phyloP scores from a whole-genome alignment of 305 asterid species.

The Fraxinus platypoda region DNA sequence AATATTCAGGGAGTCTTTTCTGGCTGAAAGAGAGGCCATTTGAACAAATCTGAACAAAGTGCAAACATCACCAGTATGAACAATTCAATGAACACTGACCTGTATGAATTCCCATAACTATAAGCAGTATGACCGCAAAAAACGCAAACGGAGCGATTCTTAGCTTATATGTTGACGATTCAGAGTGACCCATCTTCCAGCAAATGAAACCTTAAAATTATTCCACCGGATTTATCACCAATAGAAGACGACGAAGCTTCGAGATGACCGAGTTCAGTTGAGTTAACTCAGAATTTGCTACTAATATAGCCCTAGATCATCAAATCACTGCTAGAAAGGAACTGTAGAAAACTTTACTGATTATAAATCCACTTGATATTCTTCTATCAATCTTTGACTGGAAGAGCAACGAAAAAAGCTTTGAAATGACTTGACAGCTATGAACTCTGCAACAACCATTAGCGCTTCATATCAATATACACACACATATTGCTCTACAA shows the following conservation, averaged over 20 bases:
- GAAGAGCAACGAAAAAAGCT: constrained; percentile 21
- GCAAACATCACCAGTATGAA: constrained; percentile 9
- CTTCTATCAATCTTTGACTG: constrained; percentile 30
- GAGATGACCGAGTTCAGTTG: constrained; percentile 14
- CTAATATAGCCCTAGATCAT: constrained; percentile 17
- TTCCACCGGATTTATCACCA: not conserved
- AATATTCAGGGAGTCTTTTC: not conserved
- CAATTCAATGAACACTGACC: constrained; percentile 30
- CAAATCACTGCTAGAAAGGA: constrained; percentile 26
- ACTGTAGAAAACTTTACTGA: constrained; percentile 32
- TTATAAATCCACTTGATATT: constrained; percentile 18
- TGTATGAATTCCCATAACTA: constrained; percentile 34
- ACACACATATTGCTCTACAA: not conserved
- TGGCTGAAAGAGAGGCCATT: constrained; percentile 16
- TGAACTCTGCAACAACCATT: constrained; percentile 30
- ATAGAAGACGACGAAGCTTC: not conserved
- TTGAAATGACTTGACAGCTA: constrained; percentile 50
- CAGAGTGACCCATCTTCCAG: constrained; percentile 23
- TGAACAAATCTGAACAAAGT: constrained; percentile 6
- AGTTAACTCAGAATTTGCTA: constrained; percentile 32
- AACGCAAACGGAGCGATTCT: constrained; percentile 29
- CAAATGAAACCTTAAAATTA: not conserved
- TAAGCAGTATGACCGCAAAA: constrained; percentile 29
- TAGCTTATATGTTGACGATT: constrained; percentile 31
- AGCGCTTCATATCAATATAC: constrained; percentile 20